Evolutionary conservation across 2,329 filamentous ascomycete genomes (phyloP), one percentile per base, ranked within the genome.

Genomic region (Stagonosporopsis rhizophila): DNA sequence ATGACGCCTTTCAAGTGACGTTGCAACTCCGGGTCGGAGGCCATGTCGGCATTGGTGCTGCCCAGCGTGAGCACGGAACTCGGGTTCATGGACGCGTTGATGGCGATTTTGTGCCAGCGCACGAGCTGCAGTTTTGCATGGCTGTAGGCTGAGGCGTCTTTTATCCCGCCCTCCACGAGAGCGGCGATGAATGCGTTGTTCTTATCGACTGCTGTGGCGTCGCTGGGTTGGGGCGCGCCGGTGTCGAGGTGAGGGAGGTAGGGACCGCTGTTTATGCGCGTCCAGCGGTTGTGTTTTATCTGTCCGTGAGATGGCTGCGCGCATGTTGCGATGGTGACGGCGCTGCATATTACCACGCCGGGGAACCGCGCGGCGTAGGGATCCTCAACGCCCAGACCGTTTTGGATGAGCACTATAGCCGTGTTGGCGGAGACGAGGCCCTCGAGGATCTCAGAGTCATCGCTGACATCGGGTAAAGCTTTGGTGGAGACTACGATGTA

Each of bases 41-140:
- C 80, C 85, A 91, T 90, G 59, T 84, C 83, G 41, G 85, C 82
- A 68, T 91, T 91, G 49, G 85, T 83, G 2, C 82, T 78, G 1
- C 87, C 87, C 12, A 87, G 86, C 1, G 83, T 85, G 0, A 91
- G 80, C 7, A 91, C 87, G 2, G 88, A 86, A 0, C 85, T 87
- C 0, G 89, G 88, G 75, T 91, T 91, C 82, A 91, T 89, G 47
- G 87, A 85, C 0, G 88, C 87, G 73, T 91, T 91, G 79, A 91
- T 90, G 66, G 87, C 88, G 59, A 91, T 84, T 74, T 91, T 91
- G 74, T 91, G 88, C 89, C 89, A 91, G 22, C 89, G 81, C 17
- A 91, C 84, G 38, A 86, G 83, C 74, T 91, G 89, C 41, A 91
- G 78, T 57, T 86, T 87, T 28, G 86, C 77, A 72, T 90, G 87